Conservation (phyloP, 306 rosid species). For the Crotalaria pallida region DNA sequence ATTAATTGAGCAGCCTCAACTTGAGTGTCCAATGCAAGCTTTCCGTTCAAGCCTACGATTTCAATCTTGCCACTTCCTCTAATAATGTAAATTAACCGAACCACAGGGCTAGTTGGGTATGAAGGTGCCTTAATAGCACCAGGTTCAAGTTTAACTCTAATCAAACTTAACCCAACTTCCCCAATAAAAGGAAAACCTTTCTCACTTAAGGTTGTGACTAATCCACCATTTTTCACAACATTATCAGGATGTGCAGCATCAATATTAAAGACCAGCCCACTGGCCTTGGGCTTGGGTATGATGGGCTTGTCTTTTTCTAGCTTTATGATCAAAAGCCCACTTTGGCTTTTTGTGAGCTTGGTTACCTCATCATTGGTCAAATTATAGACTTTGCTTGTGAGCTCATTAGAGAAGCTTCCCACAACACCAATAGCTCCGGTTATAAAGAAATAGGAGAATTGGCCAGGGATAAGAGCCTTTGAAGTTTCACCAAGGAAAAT, state of each 20-base stretch:
- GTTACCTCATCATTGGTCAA: slow-evolving; percentile 25
- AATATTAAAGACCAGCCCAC: slow-evolving; percentile 36
- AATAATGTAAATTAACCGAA: slow-evolving; percentile 46
- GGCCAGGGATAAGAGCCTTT: slow-evolving; percentile 34
- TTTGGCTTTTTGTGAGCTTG: slow-evolving; percentile 44
- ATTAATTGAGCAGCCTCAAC: slow-evolving; percentile 48
- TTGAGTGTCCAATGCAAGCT: slow-evolving; percentile 32
- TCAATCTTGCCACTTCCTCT: slow-evolving; percentile 45
- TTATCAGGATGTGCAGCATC: slow-evolving; percentile 8
- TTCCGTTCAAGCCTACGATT: slow-evolving; percentile 40
- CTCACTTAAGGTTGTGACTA: slow-evolving; percentile 29
- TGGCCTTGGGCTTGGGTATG: slow-evolving; percentile 36
- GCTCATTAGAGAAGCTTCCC: slow-evolving; percentile 40
- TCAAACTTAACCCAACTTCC: slow-evolving; percentile 41
- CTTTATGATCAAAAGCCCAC: slow-evolving; percentile 28
- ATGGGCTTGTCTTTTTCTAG: slow-evolving; percentile 20
- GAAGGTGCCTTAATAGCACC: slow-evolving; percentile 36
- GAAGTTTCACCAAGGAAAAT: slow-evolving; percentile 48
- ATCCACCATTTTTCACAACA: slow-evolving; percentile 20
- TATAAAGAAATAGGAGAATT: slow-evolving; percentile 42
- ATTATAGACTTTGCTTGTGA: slow-evolving; percentile 24
- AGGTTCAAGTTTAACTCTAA: slow-evolving; percentile 33
- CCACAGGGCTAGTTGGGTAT: slow-evolving; percentile 19
- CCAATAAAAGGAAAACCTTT: slow-evolving; percentile 37
- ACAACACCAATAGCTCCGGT: slow-evolving; percentile 37